Percentiles rank a stretch among this genome's conserved stretches.
These are phyloP conservation scores for Nicotiana obtusifolia DNA, from an alignment of 257 asterid genomes.

Conservation along the genomic window DNA sequence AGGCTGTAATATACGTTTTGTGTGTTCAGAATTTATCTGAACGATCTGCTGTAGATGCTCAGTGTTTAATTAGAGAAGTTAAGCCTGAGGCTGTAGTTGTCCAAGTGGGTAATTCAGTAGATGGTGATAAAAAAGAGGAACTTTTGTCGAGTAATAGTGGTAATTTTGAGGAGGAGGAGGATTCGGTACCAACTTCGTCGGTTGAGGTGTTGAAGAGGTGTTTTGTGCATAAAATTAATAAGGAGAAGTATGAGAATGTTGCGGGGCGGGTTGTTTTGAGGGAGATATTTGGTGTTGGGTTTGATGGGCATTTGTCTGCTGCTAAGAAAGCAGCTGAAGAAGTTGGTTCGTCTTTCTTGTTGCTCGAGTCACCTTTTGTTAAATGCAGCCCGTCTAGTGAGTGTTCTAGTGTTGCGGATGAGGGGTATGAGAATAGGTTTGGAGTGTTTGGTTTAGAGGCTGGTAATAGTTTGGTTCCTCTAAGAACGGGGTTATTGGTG, in stretches of 20 bases:
- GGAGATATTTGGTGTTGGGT: conserved; percentile 83
- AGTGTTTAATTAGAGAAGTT: conserved; percentile 63
- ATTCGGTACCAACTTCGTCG: conserved; percentile 67
- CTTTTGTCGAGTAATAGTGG: conserved; percentile 6
- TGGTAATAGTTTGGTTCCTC: conserved; percentile 33
- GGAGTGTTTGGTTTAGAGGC: conserved; percentile 36
- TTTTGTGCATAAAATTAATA: conserved; percentile 52
- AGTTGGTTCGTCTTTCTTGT: conserved; percentile 69
- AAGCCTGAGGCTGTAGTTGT: conserved; percentile 93
- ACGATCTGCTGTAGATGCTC: conserved; percentile 70
- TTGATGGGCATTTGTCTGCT: conserved; percentile 54
- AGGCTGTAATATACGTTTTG: conserved; percentile 54
- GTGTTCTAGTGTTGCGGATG: conserved; percentile 16
- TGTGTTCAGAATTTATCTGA: conserved; percentile 84
- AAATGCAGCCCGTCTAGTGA: conserved; percentile 25
- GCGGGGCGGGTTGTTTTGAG: conserved; percentile 75
- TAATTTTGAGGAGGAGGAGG: conserved; percentile 11
- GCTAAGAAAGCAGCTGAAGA: conserved; percentile 86
- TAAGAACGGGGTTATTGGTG: conserved; percentile 23
- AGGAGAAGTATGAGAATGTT: conserved; percentile 70
- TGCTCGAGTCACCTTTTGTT: conserved; percentile 72
- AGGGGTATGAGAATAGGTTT: conserved; percentile 26
- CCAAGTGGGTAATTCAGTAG: conserved; percentile 47
- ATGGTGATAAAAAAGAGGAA: conserved; percentile 23
- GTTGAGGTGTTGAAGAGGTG: conserved; percentile 74